Percentiles rank a stretch among this genome's conserved stretches.
Conservation (phyloP, 345 rosid genomes). For the Camelina laxa region DNA sequence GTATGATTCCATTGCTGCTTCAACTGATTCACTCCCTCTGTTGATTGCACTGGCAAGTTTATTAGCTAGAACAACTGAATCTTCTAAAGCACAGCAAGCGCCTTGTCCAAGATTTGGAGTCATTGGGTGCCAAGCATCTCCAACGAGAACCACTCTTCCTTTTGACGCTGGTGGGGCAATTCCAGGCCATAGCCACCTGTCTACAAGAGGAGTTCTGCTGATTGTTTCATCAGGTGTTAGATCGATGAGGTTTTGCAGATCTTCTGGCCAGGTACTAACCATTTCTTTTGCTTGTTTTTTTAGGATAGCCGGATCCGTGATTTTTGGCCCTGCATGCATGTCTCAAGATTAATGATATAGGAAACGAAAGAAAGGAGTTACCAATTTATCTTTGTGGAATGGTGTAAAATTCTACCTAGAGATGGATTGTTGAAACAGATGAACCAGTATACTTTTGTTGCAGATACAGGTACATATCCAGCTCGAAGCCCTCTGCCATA, state of each 20-base stretch:
- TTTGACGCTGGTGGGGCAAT: constrained; percentile 68
- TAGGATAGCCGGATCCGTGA: constrained; percentile 65
- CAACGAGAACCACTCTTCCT: constrained; percentile 69
- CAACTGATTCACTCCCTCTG: constrained; percentile 51
- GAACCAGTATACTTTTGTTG: constrained; percentile 88
- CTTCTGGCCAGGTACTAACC: constrained; percentile 65
- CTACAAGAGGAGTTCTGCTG: constrained; percentile 74
- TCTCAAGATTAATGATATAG: not conserved
- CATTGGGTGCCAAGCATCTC: constrained; percentile 99
- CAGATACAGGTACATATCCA: constrained; percentile 82
- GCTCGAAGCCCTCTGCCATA: constrained; percentile 89
- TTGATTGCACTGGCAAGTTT: constrained; percentile 65
- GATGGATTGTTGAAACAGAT: constrained; percentile 85
- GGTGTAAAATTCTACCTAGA: constrained; percentile 55
- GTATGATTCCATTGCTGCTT: constrained; percentile 65
- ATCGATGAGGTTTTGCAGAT: constrained; percentile 65
- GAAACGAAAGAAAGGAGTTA: not conserved
- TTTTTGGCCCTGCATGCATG: constrained; percentile 68
- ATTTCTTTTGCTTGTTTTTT: constrained; percentile 73
- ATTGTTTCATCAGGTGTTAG: constrained; percentile 72
- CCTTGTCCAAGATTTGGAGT: constrained; percentile 96
- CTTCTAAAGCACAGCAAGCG: constrained; percentile 90
- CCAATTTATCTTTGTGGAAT: not conserved
- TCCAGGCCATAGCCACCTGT: constrained; percentile 89
- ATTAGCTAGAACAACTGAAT: constrained; percentile 67